A percentile compares a stretch with the other conserved stretches of the same genome.
phyloP scores from a whole-genome alignment of 805 yeast species.

The Phaffomyces antillensis region DNA sequence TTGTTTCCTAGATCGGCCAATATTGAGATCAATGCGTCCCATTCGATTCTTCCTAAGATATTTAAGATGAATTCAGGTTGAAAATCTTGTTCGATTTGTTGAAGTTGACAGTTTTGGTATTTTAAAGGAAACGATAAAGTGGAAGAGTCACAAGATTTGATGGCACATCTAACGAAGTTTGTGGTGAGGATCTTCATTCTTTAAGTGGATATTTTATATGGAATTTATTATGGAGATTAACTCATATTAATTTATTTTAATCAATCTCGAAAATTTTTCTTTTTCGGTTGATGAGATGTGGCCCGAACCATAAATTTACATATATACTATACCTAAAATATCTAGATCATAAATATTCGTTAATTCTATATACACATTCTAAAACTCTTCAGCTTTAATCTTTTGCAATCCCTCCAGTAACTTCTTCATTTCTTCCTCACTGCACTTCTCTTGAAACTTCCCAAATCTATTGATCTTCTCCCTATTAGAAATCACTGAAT shows the following conservation, averaged over 20 bases:
- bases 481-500: neutral
- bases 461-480: slow-evolving; percentile 2
- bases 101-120: slow-evolving; percentile 62
- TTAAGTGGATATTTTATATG: neutral
- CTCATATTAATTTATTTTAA: too few species aligned
- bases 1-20: slow-evolving; percentile 58
- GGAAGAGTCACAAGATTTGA: slow-evolving; percentile 69
- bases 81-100: slow-evolving; percentile 66
- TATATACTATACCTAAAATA: too few species aligned
- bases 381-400: too few species aligned
- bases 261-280: too few species aligned
- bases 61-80: slow-evolving; percentile 73
- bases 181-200: slow-evolving; percentile 91
- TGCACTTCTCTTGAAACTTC: neutral
- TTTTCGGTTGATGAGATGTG: too few species aligned
- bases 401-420: neutral
- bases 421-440: neutral
- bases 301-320: too few species aligned
- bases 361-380: too few species aligned
- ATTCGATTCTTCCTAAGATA: slow-evolving; percentile 75
- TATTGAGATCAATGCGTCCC: slow-evolving; percentile 77
- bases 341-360: too few species aligned
- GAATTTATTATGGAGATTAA: too few species aligned
- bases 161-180: slow-evolving; percentile 91
- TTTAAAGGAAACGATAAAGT: slow-evolving; percentile 75